Base-by-base conservation (phyloP, 257 asterid genomes). In the Ballota nigra region DNA sequence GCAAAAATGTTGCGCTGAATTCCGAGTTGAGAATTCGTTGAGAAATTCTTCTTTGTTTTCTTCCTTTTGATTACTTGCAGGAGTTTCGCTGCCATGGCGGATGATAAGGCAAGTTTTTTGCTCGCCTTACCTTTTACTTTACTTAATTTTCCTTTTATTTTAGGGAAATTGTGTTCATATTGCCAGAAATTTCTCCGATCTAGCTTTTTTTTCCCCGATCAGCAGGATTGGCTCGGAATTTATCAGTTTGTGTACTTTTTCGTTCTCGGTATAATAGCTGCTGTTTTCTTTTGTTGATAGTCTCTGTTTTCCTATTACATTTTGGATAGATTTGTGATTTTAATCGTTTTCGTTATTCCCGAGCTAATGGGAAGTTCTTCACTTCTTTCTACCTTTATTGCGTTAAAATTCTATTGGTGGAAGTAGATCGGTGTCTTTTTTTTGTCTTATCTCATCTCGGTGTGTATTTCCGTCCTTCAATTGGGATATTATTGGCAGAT, bases 41-140 rank as follows among this genome's bases (percentile, higher is more conserved):
- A 9, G 8, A 67, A 23, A 41, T 70, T 31, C 16, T 72, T 63
- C 52, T 8, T 22, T 19, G 52, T 55, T 78, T 62, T 53, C 61
- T 51, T 13, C 61, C 22, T 38, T 72, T 19, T 62, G 76, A 64
- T 68, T 49, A 60, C 52, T 23, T 13, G 71, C 57, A 63, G 65
- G 72, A 36, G 58, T 63, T 63, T n/a, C 29, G 58, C 22, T 28
- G 64, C 62, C 64, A 80, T 82, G 87, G 89, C 87, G 60, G 88
- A 82, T 61, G 85, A 83, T 77, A 86, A 79, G 89, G 94, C 83
- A 24, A 28, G 10, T 29, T 68, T 36, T 24, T 52, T 18, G 31
- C 16, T 40, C 60, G 10, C 23, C 9, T 6, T 56, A 2, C 6
- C 3, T 26, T 5, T 18, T 23, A 3, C 3, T 22, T 71, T 40